Conservation (phyloP, 148 eudicot species). For the Persicaria tinctoria region DNA sequence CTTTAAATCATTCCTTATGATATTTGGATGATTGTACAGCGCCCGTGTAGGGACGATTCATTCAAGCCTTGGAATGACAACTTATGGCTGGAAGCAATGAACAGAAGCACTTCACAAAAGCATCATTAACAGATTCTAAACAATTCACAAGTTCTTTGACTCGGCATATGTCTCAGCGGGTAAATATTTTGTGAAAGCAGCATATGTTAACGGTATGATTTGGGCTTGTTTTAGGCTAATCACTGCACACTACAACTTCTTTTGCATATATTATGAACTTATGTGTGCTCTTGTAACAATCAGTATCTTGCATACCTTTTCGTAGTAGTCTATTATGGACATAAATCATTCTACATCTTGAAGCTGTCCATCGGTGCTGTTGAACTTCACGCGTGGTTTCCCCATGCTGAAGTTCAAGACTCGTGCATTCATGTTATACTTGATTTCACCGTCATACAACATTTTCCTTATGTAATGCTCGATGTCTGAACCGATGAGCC, state of each 20-base stretch:
- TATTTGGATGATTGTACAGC: neutral
- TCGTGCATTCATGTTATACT: conserved; percentile 80
- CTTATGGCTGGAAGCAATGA: neutral
- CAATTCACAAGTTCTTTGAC: neutral
- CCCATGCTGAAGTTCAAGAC: conserved; percentile 94
- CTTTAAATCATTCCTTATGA: neutral
- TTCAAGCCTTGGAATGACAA: conserved; percentile 3
- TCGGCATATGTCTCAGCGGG: neutral
- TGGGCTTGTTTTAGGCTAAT: neutral
- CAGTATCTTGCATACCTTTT: neutral
- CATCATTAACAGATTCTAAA: neutral
- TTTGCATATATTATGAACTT: neutral
- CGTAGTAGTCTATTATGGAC: neutral
- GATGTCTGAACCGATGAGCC: conserved; percentile 83
- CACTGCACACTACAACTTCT: neutral
- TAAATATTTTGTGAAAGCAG: neutral
- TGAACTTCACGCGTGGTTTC: conserved; percentile 74
- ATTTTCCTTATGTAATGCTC: conserved; percentile 91
- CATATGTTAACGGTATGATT: neutral
- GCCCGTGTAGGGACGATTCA: neutral
- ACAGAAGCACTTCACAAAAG: neutral
- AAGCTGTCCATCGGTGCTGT: conserved; percentile 45
- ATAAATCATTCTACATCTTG: conserved; percentile 34
- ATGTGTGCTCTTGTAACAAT: neutral
- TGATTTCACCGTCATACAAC: conserved; percentile 72